Evolutionary conservation across 768 basidiomycete species (phyloP), one percentile per base, ranked within the genome.

Genomic region (Agaricus sinodeliciosus): DNA sequence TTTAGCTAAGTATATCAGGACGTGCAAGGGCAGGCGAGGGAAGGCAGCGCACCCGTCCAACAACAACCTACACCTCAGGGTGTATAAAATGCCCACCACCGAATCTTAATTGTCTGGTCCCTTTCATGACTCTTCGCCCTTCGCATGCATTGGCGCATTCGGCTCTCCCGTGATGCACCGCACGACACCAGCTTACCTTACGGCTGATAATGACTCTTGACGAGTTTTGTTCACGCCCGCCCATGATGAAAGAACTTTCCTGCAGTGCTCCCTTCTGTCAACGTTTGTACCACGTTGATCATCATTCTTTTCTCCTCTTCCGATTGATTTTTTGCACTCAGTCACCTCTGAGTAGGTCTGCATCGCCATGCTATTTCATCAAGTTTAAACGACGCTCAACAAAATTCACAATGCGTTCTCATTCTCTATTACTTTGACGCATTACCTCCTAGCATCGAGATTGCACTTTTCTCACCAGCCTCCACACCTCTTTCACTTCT

Each of bases 1-100:
- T 35, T 36, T 36, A n/a, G 39, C 34, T 28, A 36, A 59, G 49
- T 51, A 27, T 42, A 46, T 47, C 55, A 86, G 84, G 85, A 86
- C 57, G 66, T 74, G 55, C 79, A 81, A 62, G 84, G 82, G n/a
- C 82, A 83, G 56, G 72, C 79, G 37, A 70, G 81, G 61, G 79
- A 82, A 57, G 72, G 80, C 22, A 67, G 65, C 54, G 64, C 69
- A 44, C 77, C 81, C 49, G 73, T 85, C 36, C 83, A 87, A 57
- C n/a, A n/a, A n/a, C 86, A 85, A 60, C 82, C 85, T 34, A 87
- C 86, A 19, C 86, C 86, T 12, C 85, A 86, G 61, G 83, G 83
- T 34, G 79, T 81, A 63, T 84, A 63, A 61, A 22, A 31, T 26
- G 26, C 49, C 25, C 39, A 13, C 26, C 43, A 12, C 15, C 15